Evolutionary conservation across 106 monocot genomes (phyloP).

Genomic region (Dioscorea dumetorum): DNA sequence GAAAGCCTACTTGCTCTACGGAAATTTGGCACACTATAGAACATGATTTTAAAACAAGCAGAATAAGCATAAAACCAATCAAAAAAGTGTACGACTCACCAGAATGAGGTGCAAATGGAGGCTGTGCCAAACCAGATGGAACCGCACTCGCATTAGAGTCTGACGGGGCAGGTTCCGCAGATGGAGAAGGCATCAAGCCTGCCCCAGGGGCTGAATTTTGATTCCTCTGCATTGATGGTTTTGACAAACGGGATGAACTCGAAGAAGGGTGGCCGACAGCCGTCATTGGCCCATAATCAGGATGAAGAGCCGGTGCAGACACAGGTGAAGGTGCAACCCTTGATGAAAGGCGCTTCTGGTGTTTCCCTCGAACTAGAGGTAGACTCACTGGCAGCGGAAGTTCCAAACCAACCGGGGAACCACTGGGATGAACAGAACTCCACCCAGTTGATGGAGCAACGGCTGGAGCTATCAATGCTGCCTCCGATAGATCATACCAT

Average conservation of each 20-base stretch:
- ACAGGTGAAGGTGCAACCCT: neutral
- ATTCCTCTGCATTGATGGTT: constrained; percentile 12
- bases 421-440: neutral
- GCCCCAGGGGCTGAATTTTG: constrained; percentile 15
- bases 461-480: constrained; percentile 11
- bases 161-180: constrained; percentile 13
- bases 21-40: too few species aligned
- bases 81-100: constrained; percentile 30
- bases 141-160: constrained; percentile 39
- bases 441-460: constrained; percentile 23
- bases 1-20: too few species aligned
- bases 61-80: neutral
- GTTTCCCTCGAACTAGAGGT: constrained; percentile 14
- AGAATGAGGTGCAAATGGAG: constrained; percentile 50
- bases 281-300: constrained; percentile 18
- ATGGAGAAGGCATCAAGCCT: constrained; percentile 25
- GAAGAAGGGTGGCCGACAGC: constrained; percentile 14
- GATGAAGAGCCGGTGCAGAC: constrained; percentile 3
- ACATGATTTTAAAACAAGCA: too few species aligned
- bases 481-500: constrained; percentile 7
- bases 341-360: constrained; percentile 10
- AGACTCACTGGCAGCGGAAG: constrained; percentile 7
- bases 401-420: constrained; percentile 3
- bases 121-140: constrained; percentile 38
- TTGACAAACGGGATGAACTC: constrained; percentile 15